Percentiles rank a stretch among this genome's conserved stretches.
Conservation (phyloP, 768 basidiomycete genomes). For the Cystobasidium ongulense region DNA sequence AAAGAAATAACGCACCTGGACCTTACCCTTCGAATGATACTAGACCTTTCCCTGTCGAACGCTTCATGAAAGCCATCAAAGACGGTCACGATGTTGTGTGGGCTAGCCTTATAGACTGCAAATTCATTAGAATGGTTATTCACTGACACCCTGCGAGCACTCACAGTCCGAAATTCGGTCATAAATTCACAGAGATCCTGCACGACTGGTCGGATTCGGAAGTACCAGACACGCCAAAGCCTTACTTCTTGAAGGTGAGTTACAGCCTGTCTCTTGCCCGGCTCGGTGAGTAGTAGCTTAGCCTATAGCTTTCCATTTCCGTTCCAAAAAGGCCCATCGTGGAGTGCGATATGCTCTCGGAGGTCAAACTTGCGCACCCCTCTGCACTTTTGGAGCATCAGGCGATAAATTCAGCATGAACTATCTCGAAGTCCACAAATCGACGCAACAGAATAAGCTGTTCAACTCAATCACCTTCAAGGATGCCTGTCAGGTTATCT, state of each 20-base stretch:
- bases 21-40: conserved; percentile 14
- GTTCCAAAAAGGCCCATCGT: conserved; percentile 21
- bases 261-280: too few relatives aligned
- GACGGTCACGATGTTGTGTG: conserved; percentile 27
- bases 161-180: neutral
- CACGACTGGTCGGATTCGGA: conserved; percentile 18
- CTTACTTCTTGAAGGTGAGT: conserved; percentile 15
- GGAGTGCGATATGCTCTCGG: neutral
- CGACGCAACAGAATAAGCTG: neutral
- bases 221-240: conserved; percentile 2
- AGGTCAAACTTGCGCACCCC: conserved; percentile 15
- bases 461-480: conserved; percentile 4
- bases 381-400: neutral
- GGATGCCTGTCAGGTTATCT: neutral
- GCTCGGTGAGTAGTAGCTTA: too few relatives aligned
- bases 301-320: too few relatives aligned
- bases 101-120: too few relatives aligned
- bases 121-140: neutral
- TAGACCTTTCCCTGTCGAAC: neutral
- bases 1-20: conserved; percentile 4
- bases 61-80: conserved; percentile 21
- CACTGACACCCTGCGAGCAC: too few relatives aligned
- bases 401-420: conserved; percentile 22
- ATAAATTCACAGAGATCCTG: neutral
- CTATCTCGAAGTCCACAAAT: conserved; percentile 14